A percentile compares a stretch with the other conserved stretches of the same genome.
Evolutionary conservation across 78 protist species (phyloP).

Genomic region (Dictyostelium brefeldianum): DNA sequence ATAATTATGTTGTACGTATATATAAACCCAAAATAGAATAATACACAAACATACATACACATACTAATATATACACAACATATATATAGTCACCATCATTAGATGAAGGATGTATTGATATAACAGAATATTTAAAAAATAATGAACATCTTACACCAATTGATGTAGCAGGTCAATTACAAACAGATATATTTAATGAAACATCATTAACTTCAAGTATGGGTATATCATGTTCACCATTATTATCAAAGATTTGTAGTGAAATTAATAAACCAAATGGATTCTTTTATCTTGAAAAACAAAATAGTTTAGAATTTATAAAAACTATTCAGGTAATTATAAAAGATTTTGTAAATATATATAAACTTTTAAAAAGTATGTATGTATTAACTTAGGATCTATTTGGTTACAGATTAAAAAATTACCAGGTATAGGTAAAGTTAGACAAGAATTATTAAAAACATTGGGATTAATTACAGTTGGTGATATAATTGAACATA

Average conservation of each 20-base stretch:
- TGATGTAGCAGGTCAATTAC: conserved; percentile 20
- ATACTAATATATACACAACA: too few relatives aligned
- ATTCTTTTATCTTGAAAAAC: conserved; percentile 14
- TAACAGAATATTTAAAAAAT: conserved; percentile 14
- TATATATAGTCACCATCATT: conserved; percentile 51
- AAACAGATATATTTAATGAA: conserved; percentile 3
- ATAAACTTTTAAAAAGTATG: not conserved
- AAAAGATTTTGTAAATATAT: not conserved
- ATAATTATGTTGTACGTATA: conserved; percentile 31
- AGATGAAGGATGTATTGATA: conserved; percentile 75
- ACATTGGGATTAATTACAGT: conserved; percentile 26
- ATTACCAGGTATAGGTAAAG: conserved; percentile 64
- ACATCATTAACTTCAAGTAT: conserved; percentile 53
- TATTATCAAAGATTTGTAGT: conserved; percentile 44
- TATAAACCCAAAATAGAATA: too few relatives aligned
- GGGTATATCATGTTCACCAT: conserved; percentile 69
- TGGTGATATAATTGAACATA: conserved; percentile 17
- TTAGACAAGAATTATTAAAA: conserved; percentile 46
- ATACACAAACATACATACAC: too few relatives aligned
- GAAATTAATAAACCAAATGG: conserved; percentile 77
- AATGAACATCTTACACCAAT: conserved; percentile 17
- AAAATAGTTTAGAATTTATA: conserved; percentile 6
- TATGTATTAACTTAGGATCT: too few relatives aligned
- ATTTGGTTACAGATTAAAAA: conserved; percentile 16
- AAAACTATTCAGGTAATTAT: conserved; percentile 11